Evolutionary conservation across 257 asterid genomes (phyloP), one percentile per base, ranked within the genome.

Genomic region (Gynochthodes officinalis): DNA sequence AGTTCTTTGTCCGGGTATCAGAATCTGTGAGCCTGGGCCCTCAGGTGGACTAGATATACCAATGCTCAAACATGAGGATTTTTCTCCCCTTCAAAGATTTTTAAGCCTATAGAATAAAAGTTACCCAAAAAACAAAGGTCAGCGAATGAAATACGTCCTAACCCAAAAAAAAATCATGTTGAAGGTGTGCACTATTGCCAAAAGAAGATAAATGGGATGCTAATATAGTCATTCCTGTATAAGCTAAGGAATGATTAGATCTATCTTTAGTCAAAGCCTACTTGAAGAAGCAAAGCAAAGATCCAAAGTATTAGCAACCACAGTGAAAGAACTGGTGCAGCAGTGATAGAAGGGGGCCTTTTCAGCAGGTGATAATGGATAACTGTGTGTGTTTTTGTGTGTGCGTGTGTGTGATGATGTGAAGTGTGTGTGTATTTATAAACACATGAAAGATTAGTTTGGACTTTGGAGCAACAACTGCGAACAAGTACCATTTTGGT

Each of bases 11-110:
- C 68, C 50, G 53, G 44, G 59, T 65, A 60, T 75, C 63, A 21
- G 75, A 27, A 49, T 37, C 70, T 59, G 70, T 69, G 35, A 44
- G 55, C 39, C 67, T 75, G 70, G 74, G 75, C 70, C 70, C 74
- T 49, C 69, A 69, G 67, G 50, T 48, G 54, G n/a, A 16, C 69
- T 32, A 61, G 58, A 25, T 12, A 61, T 59, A 63, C 28, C 70
- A 44, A 58, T 37, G 54, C 71, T 50, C 55, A 35, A n/a, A 40
- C 33, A 18, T 46, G 53, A 69, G 35, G 54, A 30, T 42, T 23
- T 48, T 44, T 44, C 39, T 1, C 4, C 37, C 37, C 54, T 40
- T 15, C 12, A 21, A 5, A 37, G 69, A n/a, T 35, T 64, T 42
- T 66, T 28, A 27, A 43, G 27, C 14, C 44, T 46, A 7, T 11